Evolutionary conservation across 2,329 filamentous ascomycete species (phyloP), one percentile per base, ranked within the genome.

Genomic region (Chaetomiaceae sp.): DNA sequence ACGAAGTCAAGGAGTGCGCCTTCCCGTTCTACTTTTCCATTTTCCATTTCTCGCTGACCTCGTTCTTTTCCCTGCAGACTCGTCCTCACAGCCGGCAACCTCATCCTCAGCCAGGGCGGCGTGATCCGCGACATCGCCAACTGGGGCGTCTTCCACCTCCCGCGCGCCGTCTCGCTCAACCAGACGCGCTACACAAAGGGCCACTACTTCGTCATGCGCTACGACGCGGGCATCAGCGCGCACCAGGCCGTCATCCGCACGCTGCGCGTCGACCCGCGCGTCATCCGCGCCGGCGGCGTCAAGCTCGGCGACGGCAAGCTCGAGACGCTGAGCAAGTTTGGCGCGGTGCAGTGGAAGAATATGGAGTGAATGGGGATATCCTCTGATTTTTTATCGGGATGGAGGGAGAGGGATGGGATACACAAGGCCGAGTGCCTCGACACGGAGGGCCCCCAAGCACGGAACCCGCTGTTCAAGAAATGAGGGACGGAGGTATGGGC

Each of bases 201-300:
- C 51, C 91, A 97, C 76, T 95, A 99, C 80, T 99, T 99, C 72
- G 88, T 95, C 67, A 89, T 99, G 88, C 89, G 94, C 64, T 99
- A 96, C 78, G 94, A 99, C 71, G 76, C 87, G 53, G 87, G 85
- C 55, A 75, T 84, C 7, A 71, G 76, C 47, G 85, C 88, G 7
- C 92, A 97, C 72, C 75, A 88, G 61, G 78, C 84, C 39, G 81
- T 99, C 37, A 81, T 86, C 57, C 80, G 79, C 56, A 92, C 88
- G 17, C 78, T 99, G 61, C 81, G 83, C 47, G 78, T 95, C 62
- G 94, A 99, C 73, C 92, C 94, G 37, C 80, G 94, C 53, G 88
- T 97, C 83, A 88, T 99, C 59, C 83, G 91, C 55, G 87, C 91
- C 64, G 85, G 84, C 23, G 84, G 92, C 56, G 91, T 97, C 54